These are phyloP conservation scores for Diplodia seriata DNA, from an alignment of 2,329 filamentous ascomycete species.

Conservation along the genomic window DNA sequence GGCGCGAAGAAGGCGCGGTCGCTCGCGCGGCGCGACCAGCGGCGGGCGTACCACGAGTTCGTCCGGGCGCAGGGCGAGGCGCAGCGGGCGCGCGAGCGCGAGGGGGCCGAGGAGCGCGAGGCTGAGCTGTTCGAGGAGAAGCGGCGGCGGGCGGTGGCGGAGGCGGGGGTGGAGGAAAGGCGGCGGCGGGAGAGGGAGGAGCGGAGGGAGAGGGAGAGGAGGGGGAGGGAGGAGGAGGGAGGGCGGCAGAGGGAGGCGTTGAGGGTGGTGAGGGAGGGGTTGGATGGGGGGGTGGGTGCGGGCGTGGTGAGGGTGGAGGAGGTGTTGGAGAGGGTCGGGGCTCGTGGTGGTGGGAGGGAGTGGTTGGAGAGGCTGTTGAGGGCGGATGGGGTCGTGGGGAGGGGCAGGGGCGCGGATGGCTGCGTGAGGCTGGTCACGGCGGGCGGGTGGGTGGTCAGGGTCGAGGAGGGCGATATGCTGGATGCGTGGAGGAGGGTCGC, in stretches of 20 bases:
- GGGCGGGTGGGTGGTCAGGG: slow-evolving; percentile 52
- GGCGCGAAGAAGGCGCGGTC: slow-evolving; percentile 57
- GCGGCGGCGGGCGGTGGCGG: slow-evolving; percentile 50
- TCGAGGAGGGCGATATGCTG: slow-evolving; percentile 50
- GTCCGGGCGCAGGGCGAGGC: slow-evolving; percentile 56
- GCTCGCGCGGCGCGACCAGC: slow-evolving; percentile 54
- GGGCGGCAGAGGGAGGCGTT: slow-evolving; percentile 43
- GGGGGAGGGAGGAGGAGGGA: slow-evolving; percentile 47
- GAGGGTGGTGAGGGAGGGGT: slow-evolving; percentile 39
- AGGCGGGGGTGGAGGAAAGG: slow-evolving; percentile 52
- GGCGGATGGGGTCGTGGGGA: slow-evolving; percentile 48
- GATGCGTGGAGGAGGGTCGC: slow-evolving; percentile 49
- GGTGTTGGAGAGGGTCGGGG: slow-evolving; percentile 51
- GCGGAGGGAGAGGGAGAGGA: slow-evolving; percentile 47
- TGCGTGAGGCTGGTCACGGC: slow-evolving; percentile 52
- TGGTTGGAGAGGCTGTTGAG: slow-evolving; percentile 55
- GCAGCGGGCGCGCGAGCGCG: slow-evolving; percentile 52
- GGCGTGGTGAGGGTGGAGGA: slow-evolving; percentile 48
- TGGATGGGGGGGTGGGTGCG: slow-evolving; percentile 37
- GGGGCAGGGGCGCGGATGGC: slow-evolving; percentile 38
- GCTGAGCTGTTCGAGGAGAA: slow-evolving; percentile 51
- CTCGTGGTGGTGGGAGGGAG: slow-evolving; percentile 44
- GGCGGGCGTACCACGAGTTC: slow-evolving; percentile 58
- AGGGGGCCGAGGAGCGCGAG: slow-evolving; percentile 54
- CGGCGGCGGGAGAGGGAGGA: slow-evolving; percentile 50